These are phyloP conservation scores for Oryza officinalis DNA, from an alignment of 176 grass and related monocot species.

Conservation along the genomic window DNA sequence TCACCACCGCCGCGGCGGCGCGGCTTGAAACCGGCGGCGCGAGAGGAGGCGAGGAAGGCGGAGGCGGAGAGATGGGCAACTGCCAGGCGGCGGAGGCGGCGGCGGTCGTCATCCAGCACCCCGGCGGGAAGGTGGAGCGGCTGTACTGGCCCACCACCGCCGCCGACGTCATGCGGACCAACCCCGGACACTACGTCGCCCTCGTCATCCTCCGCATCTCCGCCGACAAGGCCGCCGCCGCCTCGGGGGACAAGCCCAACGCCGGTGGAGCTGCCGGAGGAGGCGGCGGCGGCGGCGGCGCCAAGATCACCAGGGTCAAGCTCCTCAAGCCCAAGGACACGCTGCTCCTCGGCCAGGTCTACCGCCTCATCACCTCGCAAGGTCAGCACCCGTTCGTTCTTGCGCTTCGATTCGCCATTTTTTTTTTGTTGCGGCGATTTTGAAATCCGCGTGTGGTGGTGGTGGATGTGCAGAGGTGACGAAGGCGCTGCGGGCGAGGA, in stretches of 20 bases:
- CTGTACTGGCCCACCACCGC: slow-evolving; percentile 80
- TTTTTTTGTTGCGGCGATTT: neutral
- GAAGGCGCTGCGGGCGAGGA: slow-evolving; percentile 76
- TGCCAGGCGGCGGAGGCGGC: slow-evolving; percentile 94
- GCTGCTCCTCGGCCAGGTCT: slow-evolving; percentile 87
- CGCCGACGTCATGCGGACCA: slow-evolving; percentile 75
- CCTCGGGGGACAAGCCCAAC: neutral
- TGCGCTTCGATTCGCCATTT: neutral
- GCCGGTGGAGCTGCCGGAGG: neutral
- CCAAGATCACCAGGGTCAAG: slow-evolving; percentile 76
- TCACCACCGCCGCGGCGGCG: neutral
- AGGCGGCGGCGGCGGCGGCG: neutral
- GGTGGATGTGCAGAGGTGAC: slow-evolving; percentile 70
- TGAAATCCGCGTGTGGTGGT: neutral
- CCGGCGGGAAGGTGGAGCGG: slow-evolving; percentile 85
- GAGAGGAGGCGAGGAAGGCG: neutral
- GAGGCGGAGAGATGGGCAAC: slow-evolving; percentile 69
- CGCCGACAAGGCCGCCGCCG: slow-evolving; percentile 16
- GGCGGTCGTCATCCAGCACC: slow-evolving; percentile 83
- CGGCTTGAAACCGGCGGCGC: neutral
- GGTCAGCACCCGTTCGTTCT: slow-evolving; percentile 33
- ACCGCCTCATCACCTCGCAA: slow-evolving; percentile 90
- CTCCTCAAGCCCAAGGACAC: slow-evolving; percentile 94
- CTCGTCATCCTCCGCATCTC: slow-evolving; percentile 75
- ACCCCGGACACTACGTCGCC: slow-evolving; percentile 90